These are phyloP conservation scores for Starmerella powellii DNA, from an alignment of 805 yeast genomes.

Conservation along the genomic window DNA sequence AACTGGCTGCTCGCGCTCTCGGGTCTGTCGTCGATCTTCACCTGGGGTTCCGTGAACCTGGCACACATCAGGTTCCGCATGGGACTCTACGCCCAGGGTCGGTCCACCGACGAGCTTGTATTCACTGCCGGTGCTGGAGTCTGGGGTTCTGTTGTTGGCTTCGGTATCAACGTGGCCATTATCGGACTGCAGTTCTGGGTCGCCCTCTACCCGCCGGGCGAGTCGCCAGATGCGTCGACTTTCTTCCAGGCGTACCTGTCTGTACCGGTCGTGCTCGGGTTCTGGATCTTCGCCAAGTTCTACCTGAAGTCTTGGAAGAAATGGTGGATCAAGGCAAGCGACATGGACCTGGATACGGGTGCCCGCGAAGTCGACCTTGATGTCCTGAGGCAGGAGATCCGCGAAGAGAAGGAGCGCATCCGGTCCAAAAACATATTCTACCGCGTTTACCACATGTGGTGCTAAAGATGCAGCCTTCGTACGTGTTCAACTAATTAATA, in stretches of 20 bases:
- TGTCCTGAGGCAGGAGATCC: slow-evolving; percentile 3
- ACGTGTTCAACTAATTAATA: too few relatives aligned
- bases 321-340: slow-evolving; percentile 35
- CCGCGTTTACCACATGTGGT: slow-evolving; percentile 11
- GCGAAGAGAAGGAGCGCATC: slow-evolving; percentile 5
- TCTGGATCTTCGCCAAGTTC: slow-evolving; percentile 42
- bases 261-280: slow-evolving; percentile 32
- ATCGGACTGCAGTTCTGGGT: slow-evolving; percentile 73
- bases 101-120: slow-evolving; percentile 54
- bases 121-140: slow-evolving; percentile 59
- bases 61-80: slow-evolving; percentile 58
- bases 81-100: slow-evolving; percentile 52
- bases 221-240: slow-evolving; percentile 27
- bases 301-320: slow-evolving; percentile 29
- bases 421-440: not conserved
- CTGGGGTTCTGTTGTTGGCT: slow-evolving; percentile 54
- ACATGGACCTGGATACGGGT: slow-evolving; percentile 53
- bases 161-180: slow-evolving; percentile 44
- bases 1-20: slow-evolving; percentile 67
- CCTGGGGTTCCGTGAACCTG: slow-evolving; percentile 65
- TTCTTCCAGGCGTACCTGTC: slow-evolving; percentile 50
- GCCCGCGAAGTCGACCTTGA: slow-evolving; percentile 41
- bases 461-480: too few relatives aligned
- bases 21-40: slow-evolving; percentile 63
- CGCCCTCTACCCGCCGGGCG: slow-evolving; percentile 58